Percentiles rank a stretch among this genome's conserved stretches.
These are phyloP conservation scores for Berberis vulgaris DNA, from an alignment of 164 flowering plant species.

Conservation along the genomic window DNA sequence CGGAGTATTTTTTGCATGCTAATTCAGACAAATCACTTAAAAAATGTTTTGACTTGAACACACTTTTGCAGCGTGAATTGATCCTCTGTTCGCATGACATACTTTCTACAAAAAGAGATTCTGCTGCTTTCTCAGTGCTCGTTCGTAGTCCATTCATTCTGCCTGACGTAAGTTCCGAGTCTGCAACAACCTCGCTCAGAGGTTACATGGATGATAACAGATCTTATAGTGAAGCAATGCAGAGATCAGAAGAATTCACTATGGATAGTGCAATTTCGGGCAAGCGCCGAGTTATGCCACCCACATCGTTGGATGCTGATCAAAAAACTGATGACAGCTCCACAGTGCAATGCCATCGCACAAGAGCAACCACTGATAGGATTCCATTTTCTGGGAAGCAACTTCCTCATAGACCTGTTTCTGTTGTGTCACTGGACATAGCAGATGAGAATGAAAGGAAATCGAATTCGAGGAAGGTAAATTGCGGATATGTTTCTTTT, in stretches of 20 bases:
- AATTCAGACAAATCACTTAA: too few species aligned
- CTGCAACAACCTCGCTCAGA: slow-evolving; percentile 84
- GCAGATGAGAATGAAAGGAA: slow-evolving; percentile 37
- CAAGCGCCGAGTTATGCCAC: slow-evolving; percentile 35
- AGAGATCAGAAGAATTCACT: slow-evolving; percentile 79
- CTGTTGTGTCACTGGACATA: slow-evolving; percentile 25
- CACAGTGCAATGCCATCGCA: slow-evolving; percentile 36
- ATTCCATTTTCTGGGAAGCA: slow-evolving; percentile 60
- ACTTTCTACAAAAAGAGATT: slow-evolving; percentile 63
- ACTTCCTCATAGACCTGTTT: slow-evolving; percentile 45
- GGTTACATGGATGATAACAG: slow-evolving; percentile 46
- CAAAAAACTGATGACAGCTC: slow-evolving; percentile 66
- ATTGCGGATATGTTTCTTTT: not conserved
- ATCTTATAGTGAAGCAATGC: slow-evolving; percentile 65
- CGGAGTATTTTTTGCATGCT: too few species aligned
- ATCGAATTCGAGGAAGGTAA: slow-evolving; percentile 52
- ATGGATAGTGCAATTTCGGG: slow-evolving; percentile 65
- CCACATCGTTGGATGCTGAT: slow-evolving; percentile 47
- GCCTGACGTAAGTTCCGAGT: slow-evolving; percentile 84
- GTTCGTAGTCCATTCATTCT: slow-evolving; percentile 44
- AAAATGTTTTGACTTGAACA: not conserved
- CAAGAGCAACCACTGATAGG: slow-evolving; percentile 35
- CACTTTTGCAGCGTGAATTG: slow-evolving; percentile 72
- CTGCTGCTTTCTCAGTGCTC: slow-evolving; percentile 47
- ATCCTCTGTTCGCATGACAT: slow-evolving; percentile 76